Evolutionary conservation across 2,329 filamentous ascomycete species (phyloP), one percentile per base, ranked within the genome.

Genomic region (Neurospora sp.): DNA sequence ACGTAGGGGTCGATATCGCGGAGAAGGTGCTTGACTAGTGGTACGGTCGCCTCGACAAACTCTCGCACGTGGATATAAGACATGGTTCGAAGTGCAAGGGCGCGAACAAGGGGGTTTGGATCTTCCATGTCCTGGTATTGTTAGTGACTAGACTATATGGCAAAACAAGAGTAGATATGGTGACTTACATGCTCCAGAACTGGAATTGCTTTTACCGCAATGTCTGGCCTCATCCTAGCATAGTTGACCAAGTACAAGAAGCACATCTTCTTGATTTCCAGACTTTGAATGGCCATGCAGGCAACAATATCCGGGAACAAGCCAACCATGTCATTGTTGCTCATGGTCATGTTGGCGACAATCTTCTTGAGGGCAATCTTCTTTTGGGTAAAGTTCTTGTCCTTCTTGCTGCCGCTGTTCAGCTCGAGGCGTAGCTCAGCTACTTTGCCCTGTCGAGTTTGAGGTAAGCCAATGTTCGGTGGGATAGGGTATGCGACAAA

Each of bases 221-320:
- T 91, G 71, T 99, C 96, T 17, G 96, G 93, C 77, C 97, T 95
- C 85, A 95, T 91, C 72, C 96, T 88, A 68, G 96, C 92, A 80
- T 99, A 99, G 82, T 99, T 98, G 79, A 98, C 96, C 71, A 99
- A 83, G 80, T 96, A 99, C 72, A 99, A 84, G 79, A 98, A 99
- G 82, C 96, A 98, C 96, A 99, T 99, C 86, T 99, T 99, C 87
- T 99, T 99, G 82, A 99, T 97, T 82, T 99, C 96, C 79, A 99
- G 83, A 77, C 92, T 97, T 68, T 90, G 91, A 73, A 99, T 92
- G 76, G 92, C 89, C 96, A 99, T 99, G 84, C 95, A 98, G 73
- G 86, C 90, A 76, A 99, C 92, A 71, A 99, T 91, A 79, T 99
- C 96, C 19, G 95, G 93, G 76, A 99, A 99, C 68, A 99, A 85